These are phyloP conservation scores for Mallotus repandus DNA, from an alignment of 441 rosid species.

Conservation along the genomic window DNA sequence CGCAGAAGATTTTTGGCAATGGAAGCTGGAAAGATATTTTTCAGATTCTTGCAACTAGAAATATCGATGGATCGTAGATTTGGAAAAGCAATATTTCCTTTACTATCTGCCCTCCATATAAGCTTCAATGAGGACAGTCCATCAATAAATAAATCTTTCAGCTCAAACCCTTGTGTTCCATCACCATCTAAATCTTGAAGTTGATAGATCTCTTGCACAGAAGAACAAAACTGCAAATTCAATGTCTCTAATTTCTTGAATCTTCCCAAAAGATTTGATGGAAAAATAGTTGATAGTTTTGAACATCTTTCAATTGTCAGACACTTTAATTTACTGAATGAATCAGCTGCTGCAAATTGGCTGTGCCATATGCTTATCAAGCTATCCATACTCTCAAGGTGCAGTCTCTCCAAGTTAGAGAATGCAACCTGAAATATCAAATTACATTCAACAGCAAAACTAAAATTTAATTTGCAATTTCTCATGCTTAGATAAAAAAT, in stretches of 20 bases:
- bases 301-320: neutral
- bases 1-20: slow-evolving; percentile 14
- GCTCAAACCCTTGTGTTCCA: neutral
- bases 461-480: no score
- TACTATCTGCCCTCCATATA: slow-evolving; percentile 26
- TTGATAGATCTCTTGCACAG: neutral
- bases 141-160: neutral
- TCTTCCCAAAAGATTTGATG: neutral
- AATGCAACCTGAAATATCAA: slow-evolving; percentile 15
- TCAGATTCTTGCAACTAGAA: slow-evolving; percentile 8
- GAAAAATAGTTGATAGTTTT: neutral
- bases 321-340: neutral
- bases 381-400: neutral
- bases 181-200: no score
- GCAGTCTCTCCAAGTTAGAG: slow-evolving; percentile 6
- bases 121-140: slow-evolving; percentile 1
- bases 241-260: neutral
- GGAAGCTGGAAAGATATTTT: slow-evolving; percentile 25
- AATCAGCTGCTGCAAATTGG: neutral
- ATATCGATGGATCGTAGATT: slow-evolving; percentile 8
- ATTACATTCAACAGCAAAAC: no score
- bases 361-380: slow-evolving; percentile 4
- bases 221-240: neutral
- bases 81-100: slow-evolving; percentile 17
- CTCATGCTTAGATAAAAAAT: no score